Conservation (phyloP, 2,329 filamentous ascomycete species). For the Claviceps purpurea region DNA sequence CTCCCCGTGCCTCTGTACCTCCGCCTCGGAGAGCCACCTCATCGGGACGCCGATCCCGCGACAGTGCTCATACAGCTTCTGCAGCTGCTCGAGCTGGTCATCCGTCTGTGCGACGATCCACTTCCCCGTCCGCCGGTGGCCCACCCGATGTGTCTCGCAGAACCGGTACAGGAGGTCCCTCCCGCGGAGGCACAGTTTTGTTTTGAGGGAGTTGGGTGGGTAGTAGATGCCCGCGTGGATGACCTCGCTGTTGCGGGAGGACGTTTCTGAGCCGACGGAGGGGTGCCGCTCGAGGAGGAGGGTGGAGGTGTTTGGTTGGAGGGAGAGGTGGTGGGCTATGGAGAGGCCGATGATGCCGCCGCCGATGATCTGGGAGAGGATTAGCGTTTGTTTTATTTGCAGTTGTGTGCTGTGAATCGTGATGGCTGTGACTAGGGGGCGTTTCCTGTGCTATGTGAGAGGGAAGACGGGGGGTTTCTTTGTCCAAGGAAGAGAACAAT, state of each 20-base stretch:
- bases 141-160: constrained; percentile 54
- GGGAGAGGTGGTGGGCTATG: constrained; percentile 59
- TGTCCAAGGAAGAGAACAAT: too few species aligned
- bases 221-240: constrained; percentile 96
- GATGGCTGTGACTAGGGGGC: too few species aligned
- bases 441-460: too few species aligned
- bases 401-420: too few species aligned
- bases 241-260: constrained; percentile 84
- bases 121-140: constrained; percentile 67
- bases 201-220: constrained; percentile 62
- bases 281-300: constrained; percentile 71
- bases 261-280: constrained; percentile 70
- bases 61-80: constrained; percentile 36
- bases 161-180: constrained; percentile 66
- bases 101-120: constrained; percentile 86
- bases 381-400: not conserved
- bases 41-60: constrained; percentile 47
- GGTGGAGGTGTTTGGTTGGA: constrained; percentile 47
- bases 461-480: too few species aligned
- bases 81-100: constrained; percentile 50
- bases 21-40: constrained; percentile 49
- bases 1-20: constrained; percentile 56
- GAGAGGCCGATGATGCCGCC: constrained; percentile 65
- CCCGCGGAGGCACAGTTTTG: constrained; percentile 66
- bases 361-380: constrained; percentile 34